Conservation (phyloP, 495 filamentous ascomycete genomes). For the Hypomontagnella submonticulosa region DNA sequence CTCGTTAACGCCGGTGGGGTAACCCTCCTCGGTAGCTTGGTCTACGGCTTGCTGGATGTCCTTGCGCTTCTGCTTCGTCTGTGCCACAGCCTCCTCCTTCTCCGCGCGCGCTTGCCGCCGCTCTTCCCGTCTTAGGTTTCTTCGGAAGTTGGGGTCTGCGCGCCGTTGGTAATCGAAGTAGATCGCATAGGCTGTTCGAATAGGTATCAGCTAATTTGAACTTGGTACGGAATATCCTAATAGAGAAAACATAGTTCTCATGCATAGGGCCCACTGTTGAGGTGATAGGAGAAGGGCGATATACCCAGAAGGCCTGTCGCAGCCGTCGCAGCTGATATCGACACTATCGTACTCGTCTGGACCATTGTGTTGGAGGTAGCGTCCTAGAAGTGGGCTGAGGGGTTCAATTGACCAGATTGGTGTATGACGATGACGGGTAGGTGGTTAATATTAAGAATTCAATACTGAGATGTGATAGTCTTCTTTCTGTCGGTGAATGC, state of each 20-base stretch:
- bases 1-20: slow-evolving; percentile 89
- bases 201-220: slow-evolving; percentile 59
- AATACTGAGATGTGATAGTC: background rate
- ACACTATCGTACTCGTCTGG: slow-evolving; percentile 76
- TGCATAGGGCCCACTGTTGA: background rate
- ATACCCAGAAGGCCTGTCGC: slow-evolving; percentile 81
- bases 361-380: slow-evolving; percentile 61
- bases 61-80: slow-evolving; percentile 74
- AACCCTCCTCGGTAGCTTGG: slow-evolving; percentile 86
- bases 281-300: slow-evolving; percentile 40
- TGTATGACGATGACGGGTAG: background rate
- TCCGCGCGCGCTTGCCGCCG: slow-evolving; percentile 77
- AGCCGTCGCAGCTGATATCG: slow-evolving; percentile 76
- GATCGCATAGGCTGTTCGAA: slow-evolving; percentile 70
- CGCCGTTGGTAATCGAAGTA: slow-evolving; percentile 97
- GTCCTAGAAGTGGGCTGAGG: slow-evolving; percentile 30
- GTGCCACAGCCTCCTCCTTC: slow-evolving; percentile 79
- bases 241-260: background rate
- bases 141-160: slow-evolving; percentile 86
- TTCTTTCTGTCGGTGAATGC: slow-evolving; percentile 1
- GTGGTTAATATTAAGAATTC: slow-evolving; percentile 7
- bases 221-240: slow-evolving; percentile 56
- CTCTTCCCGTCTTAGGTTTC: slow-evolving; percentile 82
- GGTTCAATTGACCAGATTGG: slow-evolving; percentile 17
- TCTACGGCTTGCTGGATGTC: slow-evolving; percentile 76